Evolutionary conservation across 2,329 filamentous ascomycete genomes (phyloP), one percentile per base, ranked within the genome.

Genomic region (Lomentospora prolificans): DNA sequence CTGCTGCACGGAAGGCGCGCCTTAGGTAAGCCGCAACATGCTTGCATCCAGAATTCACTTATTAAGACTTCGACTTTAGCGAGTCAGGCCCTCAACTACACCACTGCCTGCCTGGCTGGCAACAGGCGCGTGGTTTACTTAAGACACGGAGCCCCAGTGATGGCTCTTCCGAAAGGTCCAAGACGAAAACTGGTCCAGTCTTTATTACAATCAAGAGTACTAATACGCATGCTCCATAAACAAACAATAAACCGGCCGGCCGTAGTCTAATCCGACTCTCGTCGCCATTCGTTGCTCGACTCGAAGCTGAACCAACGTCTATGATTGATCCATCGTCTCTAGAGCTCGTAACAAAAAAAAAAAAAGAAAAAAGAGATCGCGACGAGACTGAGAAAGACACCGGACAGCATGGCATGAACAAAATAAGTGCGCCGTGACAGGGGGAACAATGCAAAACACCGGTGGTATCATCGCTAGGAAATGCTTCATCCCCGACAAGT

Each of bases 391-490:
- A 27, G 22, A 48, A 48, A 22, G 17, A 48, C 24, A 22, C 44
- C 10, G 44, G 44, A 22, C 19, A 12, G 12, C 10, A 48, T 12
- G 44, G 14, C 12, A 48, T 25, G 44, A 22, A 48, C 17, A 48
- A 48, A n/a, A 48, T 25, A 19, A 22, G 12, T 48, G 44, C 22
- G 44, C 44, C 19, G 10, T 48, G 6, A 41, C 17, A 25, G 22
- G 22, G 44, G 44, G 44, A 48, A 48, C 44, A 46, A 46, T 46
- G 22, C 24, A 17, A 48, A 48, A 48, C 44, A 27, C 44, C n/a
- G 4, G 44, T 53, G 51, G 51, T 53, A 53, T 19, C 33, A 51
- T 51, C 50, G 50, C 50, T 51, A 51, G 25, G 50, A 51, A 54
- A 44, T 28, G 33, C 36, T 54, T 44, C 52, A 27, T 39, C 22